These are phyloP conservation scores for Scortechinia acanthostroma DNA, from an alignment of 2,329 filamentous ascomycete species.

Conservation along the genomic window DNA sequence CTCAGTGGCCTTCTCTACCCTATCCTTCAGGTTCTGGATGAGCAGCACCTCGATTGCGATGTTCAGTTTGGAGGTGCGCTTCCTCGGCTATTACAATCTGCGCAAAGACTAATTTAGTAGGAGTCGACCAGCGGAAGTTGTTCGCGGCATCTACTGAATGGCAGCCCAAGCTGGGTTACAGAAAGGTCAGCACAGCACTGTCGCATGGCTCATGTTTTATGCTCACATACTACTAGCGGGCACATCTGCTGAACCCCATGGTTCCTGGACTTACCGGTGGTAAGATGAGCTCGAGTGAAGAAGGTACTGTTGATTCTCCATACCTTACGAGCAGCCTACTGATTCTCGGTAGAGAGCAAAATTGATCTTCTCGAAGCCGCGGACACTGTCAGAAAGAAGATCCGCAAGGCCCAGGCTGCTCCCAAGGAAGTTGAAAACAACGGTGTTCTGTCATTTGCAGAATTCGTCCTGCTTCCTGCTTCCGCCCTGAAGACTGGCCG, in stretches of 20 bases:
- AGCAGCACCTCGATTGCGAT: constrained; percentile 56
- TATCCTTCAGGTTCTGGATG: constrained; percentile 59
- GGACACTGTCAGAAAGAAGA: constrained; percentile 47
- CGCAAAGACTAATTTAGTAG: no score
- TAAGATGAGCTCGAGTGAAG: neutral
- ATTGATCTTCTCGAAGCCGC: constrained; percentile 58
- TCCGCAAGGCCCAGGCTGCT: constrained; percentile 53
- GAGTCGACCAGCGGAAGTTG: constrained; percentile 53
- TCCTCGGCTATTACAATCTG: no score
- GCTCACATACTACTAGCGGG: neutral
- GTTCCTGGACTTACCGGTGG: constrained; percentile 6
- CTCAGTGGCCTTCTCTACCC: constrained; percentile 57
- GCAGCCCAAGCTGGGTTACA: constrained; percentile 79
- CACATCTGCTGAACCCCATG: neutral
- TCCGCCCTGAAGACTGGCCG: constrained; percentile 27
- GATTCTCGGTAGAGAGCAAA: constrained; percentile 38
- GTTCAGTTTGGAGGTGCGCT: constrained; percentile 38
- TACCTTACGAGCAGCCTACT: constrained; percentile 12
- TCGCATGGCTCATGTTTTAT: neutral
- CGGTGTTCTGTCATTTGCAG: constrained; percentile 55
- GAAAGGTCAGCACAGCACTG: constrained; percentile 13
- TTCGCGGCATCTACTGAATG: constrained; percentile 73
- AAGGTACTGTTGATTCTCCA: neutral
- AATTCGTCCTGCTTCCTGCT: constrained; percentile 56
- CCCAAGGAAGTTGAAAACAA: constrained; percentile 55